These are phyloP conservation scores for Umbelopsis isabellina DNA, from an alignment of 192 early-diverging fungal species.

Conservation along the genomic window DNA sequence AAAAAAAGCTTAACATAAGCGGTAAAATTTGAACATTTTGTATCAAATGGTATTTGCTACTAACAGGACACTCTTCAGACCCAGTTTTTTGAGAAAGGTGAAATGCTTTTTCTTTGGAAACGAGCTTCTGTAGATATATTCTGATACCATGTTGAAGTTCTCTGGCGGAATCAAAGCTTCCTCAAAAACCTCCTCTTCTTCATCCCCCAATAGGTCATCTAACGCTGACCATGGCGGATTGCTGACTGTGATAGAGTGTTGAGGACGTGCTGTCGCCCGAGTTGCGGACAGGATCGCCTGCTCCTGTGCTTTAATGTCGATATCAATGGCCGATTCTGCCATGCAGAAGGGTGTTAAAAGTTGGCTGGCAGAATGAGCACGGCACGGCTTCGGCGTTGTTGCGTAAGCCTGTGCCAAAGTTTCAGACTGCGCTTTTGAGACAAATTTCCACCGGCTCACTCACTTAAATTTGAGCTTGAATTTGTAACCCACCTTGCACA, in stretches of 20 bases:
- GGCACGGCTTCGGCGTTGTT: too few relatives aligned
- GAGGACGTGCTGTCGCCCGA: background rate
- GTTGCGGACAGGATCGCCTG: constrained; percentile 1
- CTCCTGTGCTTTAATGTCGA: background rate
- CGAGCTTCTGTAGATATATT: constrained; percentile 91
- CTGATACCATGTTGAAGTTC: constrained; percentile 96
- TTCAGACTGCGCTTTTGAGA: too few relatives aligned
- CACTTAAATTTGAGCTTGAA: too few relatives aligned
- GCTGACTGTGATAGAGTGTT: constrained; percentile 6
- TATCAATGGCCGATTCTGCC: background rate
- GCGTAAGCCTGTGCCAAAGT: too few relatives aligned
- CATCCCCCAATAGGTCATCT: constrained; percentile 32
- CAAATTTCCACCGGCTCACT: too few relatives aligned
- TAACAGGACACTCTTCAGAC: constrained; percentile 86
- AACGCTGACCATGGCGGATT: constrained; percentile 32
- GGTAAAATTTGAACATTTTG: background rate
- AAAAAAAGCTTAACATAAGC: background rate
- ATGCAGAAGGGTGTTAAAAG: background rate
- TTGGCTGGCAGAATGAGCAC: background rate
- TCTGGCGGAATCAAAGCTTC: constrained; percentile 83
- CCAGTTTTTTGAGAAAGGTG: constrained; percentile 85
- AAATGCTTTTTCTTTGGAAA: constrained; percentile 93
- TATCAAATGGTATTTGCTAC: constrained; percentile 21
- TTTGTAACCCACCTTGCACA: background rate
- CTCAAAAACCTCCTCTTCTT: constrained; percentile 51